phyloP scores from a whole-genome alignment of 495 filamentous ascomycete species.

The Aspergillus sparsus region DNA sequence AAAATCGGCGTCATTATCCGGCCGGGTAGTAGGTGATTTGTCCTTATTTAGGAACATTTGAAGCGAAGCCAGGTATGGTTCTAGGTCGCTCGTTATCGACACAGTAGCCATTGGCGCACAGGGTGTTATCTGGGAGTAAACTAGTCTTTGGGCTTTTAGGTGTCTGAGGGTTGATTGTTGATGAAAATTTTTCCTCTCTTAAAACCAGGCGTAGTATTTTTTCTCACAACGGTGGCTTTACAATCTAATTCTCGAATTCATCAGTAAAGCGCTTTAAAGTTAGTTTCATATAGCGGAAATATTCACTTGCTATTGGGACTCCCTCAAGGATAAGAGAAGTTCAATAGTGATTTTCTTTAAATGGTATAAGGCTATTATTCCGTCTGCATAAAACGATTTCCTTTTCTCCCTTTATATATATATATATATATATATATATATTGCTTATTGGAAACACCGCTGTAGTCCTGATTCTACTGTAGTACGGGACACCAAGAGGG shows the following conservation, averaged over 20 bases:
- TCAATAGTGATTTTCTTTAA: not conserved
- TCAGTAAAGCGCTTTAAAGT: slow-evolving; percentile 6
- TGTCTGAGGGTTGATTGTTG: slow-evolving; percentile 2
- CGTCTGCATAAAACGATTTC: too few relatives aligned
- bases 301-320: slow-evolving; percentile 12
- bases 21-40: not conserved
- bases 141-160: not conserved
- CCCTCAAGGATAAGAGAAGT: not conserved
- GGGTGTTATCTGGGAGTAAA: not conserved
- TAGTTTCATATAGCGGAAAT: not conserved
- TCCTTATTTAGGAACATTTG: slow-evolving; percentile 30
- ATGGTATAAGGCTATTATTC: not conserved
- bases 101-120: slow-evolving; percentile 30
- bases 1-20: not conserved
- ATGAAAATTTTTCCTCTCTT: not conserved
- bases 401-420: too few relatives aligned
- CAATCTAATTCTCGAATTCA: slow-evolving; percentile 1
- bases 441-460: too few relatives aligned
- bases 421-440: too few relatives aligned
- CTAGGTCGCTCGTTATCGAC: slow-evolving; percentile 34
- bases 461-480: too few relatives aligned
- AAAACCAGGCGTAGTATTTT: slow-evolving; percentile 4
- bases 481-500: too few relatives aligned
- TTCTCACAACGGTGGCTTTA: slow-evolving; percentile 8
- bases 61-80: slow-evolving; percentile 36